phyloP scores from a whole-genome alignment of 768 basidiomycete species.

The Naganishia randhawae region DNA sequence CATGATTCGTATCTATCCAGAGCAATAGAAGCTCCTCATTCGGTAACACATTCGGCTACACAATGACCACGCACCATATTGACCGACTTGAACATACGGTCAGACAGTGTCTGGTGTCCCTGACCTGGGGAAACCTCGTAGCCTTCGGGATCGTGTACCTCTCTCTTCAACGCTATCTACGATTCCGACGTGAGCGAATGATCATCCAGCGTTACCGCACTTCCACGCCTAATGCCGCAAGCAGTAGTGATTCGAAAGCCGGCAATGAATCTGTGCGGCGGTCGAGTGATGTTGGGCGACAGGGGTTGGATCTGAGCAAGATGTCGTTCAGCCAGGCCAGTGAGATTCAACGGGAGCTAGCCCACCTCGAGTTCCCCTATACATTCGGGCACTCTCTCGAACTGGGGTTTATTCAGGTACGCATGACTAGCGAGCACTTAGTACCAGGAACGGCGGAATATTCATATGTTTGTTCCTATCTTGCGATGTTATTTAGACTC shows the following conservation, averaged over 20 bases:
- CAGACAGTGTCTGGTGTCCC: not conserved
- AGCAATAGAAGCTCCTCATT: too few species aligned
- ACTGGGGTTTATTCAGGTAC: slow-evolving; percentile 22
- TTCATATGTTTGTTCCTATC: too few species aligned
- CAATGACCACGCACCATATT: too few species aligned
- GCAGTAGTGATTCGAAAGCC: not conserved
- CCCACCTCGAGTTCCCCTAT: slow-evolving; percentile 22
- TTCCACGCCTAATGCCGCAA: not conserved
- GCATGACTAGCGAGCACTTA: too few species aligned
- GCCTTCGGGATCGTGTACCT: slow-evolving; percentile 6
- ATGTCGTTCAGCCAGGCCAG: slow-evolving; percentile 21
- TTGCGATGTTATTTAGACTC: too few species aligned
- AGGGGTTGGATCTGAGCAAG: slow-evolving; percentile 8
- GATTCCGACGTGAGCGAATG: slow-evolving; percentile 11
- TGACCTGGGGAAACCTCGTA: not conserved
- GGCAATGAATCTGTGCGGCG: too few species aligned
- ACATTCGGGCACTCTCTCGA: slow-evolving; percentile 17
- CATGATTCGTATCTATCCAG: too few species aligned
- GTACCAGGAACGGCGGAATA: too few species aligned
- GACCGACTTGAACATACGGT: too few species aligned
- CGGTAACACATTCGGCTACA: too few species aligned
- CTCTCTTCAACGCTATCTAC: slow-evolving; percentile 5
- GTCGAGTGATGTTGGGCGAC: not conserved
- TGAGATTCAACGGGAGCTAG: slow-evolving; percentile 5
- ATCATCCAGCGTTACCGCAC: not conserved